phyloP scores from a whole-genome alignment of 129 eudicot genomes.

The Chrysanthemum makinoi region DNA sequence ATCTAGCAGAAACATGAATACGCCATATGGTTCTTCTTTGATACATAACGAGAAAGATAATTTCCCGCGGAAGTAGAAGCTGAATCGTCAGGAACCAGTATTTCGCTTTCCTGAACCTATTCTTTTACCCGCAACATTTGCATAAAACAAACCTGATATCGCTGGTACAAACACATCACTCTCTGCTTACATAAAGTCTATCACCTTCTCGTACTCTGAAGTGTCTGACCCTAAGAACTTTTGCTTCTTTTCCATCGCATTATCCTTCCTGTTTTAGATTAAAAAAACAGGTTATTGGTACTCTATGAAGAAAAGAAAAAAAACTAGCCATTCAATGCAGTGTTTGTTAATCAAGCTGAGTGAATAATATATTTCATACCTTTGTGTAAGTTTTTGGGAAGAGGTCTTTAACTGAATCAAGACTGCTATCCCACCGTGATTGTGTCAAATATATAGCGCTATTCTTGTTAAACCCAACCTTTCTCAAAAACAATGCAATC shows the following conservation, averaged over 20 bases:
- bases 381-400: conserved; percentile 92
- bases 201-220: conserved; percentile 75
- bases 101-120: conserved; percentile 83
- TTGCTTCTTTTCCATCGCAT: conserved; percentile 71
- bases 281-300: not conserved
- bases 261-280: conserved; percentile 61
- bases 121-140: conserved; percentile 93
- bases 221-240: conserved; percentile 59
- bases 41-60: conserved; percentile 66
- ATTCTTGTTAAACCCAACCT: conserved; percentile 74
- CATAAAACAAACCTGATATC: conserved; percentile 86
- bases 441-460: conserved; percentile 86
- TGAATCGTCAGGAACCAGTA: conserved; percentile 71
- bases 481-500: conserved; percentile 70
- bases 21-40: conserved; percentile 83
- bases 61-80: conserved; percentile 44
- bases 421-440: conserved; percentile 89
- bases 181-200: conserved; percentile 70
- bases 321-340: not conserved
- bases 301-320: not conserved
- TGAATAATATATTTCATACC: conserved; percentile 38
- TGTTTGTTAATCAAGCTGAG: conserved; percentile 13
- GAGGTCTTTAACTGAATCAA: conserved; percentile 68
- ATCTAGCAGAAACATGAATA: conserved; percentile 71
- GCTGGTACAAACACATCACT: conserved; percentile 95